Percentiles rank a stretch among this genome's conserved stretches.
phyloP scores from a whole-genome alignment of 495 filamentous ascomycete species.

The Annulohypoxylon maeteangense region DNA sequence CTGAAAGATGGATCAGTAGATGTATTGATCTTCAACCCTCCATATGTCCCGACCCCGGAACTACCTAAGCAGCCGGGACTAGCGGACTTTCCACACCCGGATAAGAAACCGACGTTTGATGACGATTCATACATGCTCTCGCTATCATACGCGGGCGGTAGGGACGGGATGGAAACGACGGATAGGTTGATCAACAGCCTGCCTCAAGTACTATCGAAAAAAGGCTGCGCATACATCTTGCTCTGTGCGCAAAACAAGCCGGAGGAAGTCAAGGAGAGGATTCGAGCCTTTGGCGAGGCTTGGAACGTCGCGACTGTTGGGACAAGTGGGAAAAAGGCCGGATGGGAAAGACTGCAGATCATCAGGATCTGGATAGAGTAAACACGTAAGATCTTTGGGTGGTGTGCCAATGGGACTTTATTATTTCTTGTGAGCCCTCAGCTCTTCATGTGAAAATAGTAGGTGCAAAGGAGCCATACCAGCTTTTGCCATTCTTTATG shows the following conservation, averaged over 20 bases:
- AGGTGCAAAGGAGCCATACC: constrained; percentile 42
- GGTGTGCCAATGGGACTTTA: constrained; percentile 30
- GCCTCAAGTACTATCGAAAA: constrained; percentile 67
- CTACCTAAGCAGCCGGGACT: constrained; percentile 62
- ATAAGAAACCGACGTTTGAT: constrained; percentile 61
- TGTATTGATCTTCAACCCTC: constrained; percentile 94
- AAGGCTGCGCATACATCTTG: constrained; percentile 88
- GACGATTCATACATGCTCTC: constrained; percentile 83
- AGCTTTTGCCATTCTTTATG: constrained; percentile 40
- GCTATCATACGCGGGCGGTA: constrained; percentile 87
- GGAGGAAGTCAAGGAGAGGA: constrained; percentile 73
- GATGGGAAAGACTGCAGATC: constrained; percentile 91
- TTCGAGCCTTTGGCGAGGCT: constrained; percentile 63
- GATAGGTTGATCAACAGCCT: constrained; percentile 76
- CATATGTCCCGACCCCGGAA: constrained; percentile 88
- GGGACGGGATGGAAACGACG: constrained; percentile 93
- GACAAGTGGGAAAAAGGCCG: constrained; percentile 82
- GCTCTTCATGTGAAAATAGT: constrained; percentile 30
- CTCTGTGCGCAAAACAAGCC: constrained; percentile 90
- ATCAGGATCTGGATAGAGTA: constrained; percentile 73
- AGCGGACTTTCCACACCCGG: constrained; percentile 18
- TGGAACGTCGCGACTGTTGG: constrained; percentile 86
- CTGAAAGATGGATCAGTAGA: constrained; percentile 71
- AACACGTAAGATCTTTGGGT: constrained; percentile 9
- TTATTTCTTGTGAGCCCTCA: constrained; percentile 38